Percentiles rank a stretch among this genome's conserved stretches.
phyloP scores from a whole-genome alignment of 1,284 basidiomycete genomes.

The Salmacisia buchloeana region DNA sequence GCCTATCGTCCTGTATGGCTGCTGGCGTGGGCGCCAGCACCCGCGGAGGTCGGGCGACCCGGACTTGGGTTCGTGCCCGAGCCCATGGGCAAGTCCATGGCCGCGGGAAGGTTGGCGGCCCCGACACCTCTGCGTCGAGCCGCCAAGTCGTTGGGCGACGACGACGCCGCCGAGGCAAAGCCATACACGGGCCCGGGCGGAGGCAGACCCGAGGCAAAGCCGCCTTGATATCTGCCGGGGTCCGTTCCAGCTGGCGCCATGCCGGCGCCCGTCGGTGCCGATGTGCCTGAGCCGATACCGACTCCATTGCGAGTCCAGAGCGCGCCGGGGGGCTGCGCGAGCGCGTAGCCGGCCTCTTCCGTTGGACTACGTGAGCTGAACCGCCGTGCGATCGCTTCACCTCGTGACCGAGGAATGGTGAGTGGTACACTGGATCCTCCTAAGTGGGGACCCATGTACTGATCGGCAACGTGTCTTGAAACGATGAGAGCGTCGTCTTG shows the following conservation, averaged over 20 bases:
- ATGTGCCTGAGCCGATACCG: background rate
- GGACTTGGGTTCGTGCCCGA: no score
- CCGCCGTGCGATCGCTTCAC: background rate
- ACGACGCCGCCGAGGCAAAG: background rate
- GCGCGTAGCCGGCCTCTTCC: background rate
- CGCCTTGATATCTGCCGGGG: background rate
- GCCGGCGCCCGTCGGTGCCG: background rate
- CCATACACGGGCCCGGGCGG: background rate
- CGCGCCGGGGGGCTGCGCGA: background rate
- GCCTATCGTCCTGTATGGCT: no score
- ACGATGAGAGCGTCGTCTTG: no score
- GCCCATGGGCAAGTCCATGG: no score
- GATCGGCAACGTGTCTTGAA: no score
- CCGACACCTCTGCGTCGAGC: background rate
- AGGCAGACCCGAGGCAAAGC: background rate
- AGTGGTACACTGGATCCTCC: background rate
- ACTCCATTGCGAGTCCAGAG: background rate
- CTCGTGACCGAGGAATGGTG: background rate
- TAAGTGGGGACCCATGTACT: no score
- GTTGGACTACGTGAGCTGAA: background rate
- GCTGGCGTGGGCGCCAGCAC: no score
- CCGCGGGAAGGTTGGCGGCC: no score
- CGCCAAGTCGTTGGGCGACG: background rate
- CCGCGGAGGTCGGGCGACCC: no score
- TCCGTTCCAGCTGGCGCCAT: background rate